These are phyloP conservation scores for Notholithocarpus densiflorus DNA, from an alignment of 306 rosid genomes.

Conservation along the genomic window DNA sequence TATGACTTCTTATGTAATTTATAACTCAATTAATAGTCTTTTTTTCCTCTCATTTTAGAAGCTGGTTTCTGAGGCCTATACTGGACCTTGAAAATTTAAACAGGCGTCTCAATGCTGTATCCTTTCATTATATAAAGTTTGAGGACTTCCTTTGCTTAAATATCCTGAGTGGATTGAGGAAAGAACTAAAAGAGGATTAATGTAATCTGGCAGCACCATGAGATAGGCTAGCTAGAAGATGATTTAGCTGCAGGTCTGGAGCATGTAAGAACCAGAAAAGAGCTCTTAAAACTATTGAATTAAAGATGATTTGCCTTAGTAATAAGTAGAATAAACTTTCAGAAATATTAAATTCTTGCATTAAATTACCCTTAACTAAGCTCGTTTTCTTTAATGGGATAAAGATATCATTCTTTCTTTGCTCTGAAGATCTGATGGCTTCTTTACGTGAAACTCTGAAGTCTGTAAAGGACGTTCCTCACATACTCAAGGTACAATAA, in stretches of 20 bases:
- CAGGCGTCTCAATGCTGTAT: conserved; percentile 81
- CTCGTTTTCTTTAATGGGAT: conserved; percentile 43
- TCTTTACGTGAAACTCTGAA: conserved; percentile 77
- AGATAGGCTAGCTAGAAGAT: neutral
- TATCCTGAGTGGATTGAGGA: neutral
- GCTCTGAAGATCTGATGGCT: conserved; percentile 68
- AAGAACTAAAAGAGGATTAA: conserved; percentile 5
- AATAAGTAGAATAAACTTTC: neutral
- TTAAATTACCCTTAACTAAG: conserved; percentile 7
- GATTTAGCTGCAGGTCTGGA: neutral
- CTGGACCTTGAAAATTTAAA: conserved; percentile 81
- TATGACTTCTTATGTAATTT: neutral
- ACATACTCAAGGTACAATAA: conserved; percentile 70
- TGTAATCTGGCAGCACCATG: neutral
- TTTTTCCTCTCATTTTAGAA: conserved; percentile 37
- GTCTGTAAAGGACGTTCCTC: conserved; percentile 84
- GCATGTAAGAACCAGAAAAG: neutral
- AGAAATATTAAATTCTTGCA: neutral
- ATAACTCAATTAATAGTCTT: neutral
- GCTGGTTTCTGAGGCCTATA: conserved; percentile 95
- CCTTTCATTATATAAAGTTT: conserved; percentile 40
- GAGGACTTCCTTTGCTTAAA: neutral
- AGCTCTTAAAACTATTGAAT: neutral
- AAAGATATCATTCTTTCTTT: conserved; percentile 87
- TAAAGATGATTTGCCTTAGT: neutral